Conservation (phyloP, 345 rosid species). For the Populus simonii region DNA sequence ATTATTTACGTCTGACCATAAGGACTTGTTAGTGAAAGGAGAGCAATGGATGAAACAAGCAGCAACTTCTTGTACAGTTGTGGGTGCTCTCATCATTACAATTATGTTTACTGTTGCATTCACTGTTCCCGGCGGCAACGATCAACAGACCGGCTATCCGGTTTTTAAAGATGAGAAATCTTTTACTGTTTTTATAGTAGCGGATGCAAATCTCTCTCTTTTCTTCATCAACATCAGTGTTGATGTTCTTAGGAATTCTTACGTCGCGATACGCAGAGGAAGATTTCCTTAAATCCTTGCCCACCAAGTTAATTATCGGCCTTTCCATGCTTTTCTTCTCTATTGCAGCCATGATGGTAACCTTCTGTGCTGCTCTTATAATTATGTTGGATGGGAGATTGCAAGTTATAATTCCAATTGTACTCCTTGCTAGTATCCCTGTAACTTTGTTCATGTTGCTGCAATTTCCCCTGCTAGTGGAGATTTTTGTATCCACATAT, state of each 20-base stretch:
- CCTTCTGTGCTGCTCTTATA: not conserved
- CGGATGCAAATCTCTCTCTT: not conserved
- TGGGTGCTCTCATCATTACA: not conserved
- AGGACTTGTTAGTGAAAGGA: not conserved
- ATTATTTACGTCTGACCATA: not conserved
- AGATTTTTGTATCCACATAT: not conserved
- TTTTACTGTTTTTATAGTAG: not conserved
- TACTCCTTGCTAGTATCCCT: too few species aligned
- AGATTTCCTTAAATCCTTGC: too few species aligned
- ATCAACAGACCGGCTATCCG: not conserved
- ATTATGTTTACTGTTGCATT: not conserved
- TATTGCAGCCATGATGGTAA: not conserved
- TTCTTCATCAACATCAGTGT: not conserved
- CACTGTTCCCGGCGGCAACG: too few species aligned
- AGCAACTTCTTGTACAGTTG: not conserved
- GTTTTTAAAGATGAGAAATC: not conserved
- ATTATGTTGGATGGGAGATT: not conserved
- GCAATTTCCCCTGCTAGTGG: not conserved
- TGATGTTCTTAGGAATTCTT: not conserved
- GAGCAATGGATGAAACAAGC: not conserved
- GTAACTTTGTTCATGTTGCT: not conserved
- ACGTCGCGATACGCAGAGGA: not conserved
- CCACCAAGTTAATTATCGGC: too few species aligned
- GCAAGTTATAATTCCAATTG: not conserved
- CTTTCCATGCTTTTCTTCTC: not conserved